Evolutionary conservation across 768 basidiomycete species (phyloP).

Genomic region (Lenzites betulinus): DNA sequence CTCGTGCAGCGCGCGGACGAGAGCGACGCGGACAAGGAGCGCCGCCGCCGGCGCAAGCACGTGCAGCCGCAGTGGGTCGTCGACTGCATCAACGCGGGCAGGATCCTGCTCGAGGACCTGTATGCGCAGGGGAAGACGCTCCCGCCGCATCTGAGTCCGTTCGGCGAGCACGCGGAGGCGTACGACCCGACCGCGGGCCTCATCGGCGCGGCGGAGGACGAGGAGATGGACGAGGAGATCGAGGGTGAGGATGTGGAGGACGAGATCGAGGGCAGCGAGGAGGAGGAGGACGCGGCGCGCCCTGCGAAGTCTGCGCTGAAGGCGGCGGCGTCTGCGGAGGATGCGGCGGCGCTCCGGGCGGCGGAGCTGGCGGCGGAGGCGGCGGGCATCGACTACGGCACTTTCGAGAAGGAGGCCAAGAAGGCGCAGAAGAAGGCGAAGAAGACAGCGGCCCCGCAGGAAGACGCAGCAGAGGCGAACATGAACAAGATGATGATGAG

Average conservation of each 20-base stretch:
- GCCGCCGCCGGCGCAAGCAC: conserved; percentile 72
- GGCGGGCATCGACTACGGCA: conserved; percentile 75
- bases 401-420: conserved; percentile 76
- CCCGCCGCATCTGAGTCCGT: conserved; percentile 95
- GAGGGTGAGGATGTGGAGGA: conserved; percentile 35
- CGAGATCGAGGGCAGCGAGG: conserved; percentile 29
- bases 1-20: conserved; percentile 49
- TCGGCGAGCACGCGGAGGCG: conserved; percentile 78
- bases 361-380: conserved; percentile 94
- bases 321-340: conserved; percentile 42
- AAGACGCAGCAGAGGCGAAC: conserved; percentile 58
- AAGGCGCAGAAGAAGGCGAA: conserved; percentile 52
- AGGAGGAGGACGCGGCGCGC: conserved; percentile 32
- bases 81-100: conserved; percentile 90
- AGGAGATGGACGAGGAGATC: conserved; percentile 35
- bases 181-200: conserved; percentile 62
- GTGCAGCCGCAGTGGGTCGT: conserved; percentile 98
- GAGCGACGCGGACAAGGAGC: conserved; percentile 59
- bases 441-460: conserved; percentile 35
- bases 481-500: conserved; percentile 99
- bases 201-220: conserved; percentile 36
- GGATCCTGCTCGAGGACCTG: conserved; percentile 79
- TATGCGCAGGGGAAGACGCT: conserved; percentile 85
- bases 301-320: conserved; percentile 33
- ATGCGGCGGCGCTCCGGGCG: conserved; percentile 72